These are phyloP conservation scores for Zasmidium cellare DNA, from an alignment of 2,329 filamentous ascomycete species.

Conservation along the genomic window DNA sequence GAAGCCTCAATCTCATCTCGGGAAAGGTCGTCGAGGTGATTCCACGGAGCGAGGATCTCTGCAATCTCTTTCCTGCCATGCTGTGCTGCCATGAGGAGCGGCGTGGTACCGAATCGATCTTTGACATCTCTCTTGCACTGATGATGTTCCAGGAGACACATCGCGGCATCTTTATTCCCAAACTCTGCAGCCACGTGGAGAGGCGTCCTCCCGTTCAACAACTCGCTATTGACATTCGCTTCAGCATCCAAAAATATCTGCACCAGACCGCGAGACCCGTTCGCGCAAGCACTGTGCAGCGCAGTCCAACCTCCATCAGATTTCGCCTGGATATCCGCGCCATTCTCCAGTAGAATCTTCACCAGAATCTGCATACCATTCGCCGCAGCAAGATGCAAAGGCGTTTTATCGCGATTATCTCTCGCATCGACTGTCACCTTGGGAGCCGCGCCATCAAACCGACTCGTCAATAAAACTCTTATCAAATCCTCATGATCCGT, in stretches of 20 bases:
- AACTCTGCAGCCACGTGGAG: conserved; percentile 30
- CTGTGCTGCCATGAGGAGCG: conserved; percentile 44
- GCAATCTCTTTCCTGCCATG: conserved; percentile 43
- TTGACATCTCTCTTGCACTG: conserved; percentile 38
- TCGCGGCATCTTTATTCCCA: conserved; percentile 26
- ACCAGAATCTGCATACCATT: conserved; percentile 47
- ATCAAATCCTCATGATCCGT: conserved; percentile 26
- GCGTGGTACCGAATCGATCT: conserved; percentile 47
- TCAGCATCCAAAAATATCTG: conserved; percentile 24
- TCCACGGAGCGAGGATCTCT: conserved; percentile 42
- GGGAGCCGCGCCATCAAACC: conserved; percentile 20
- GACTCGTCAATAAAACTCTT: conserved; percentile 16
- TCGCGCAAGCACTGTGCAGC: conserved; percentile 58
- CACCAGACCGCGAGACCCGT: conserved; percentile 17
- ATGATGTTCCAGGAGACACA: conserved; percentile 18
- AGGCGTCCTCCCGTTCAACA: conserved; percentile 27
- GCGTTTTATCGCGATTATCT: conserved; percentile 25
- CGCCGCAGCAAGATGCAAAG: conserved; percentile 24
- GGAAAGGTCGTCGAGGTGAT: conserved; percentile 30
- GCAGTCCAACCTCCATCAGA: conserved; percentile 93
- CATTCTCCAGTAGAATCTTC: conserved; percentile 88
- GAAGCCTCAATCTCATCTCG: conserved; percentile 23
- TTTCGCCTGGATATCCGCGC: conserved; percentile 82
- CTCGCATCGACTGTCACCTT: conserved; percentile 19
- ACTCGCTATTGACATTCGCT: conserved; percentile 28